phyloP scores from a whole-genome alignment of 768 basidiomycete genomes.

The Suillus subalutaceus region DNA sequence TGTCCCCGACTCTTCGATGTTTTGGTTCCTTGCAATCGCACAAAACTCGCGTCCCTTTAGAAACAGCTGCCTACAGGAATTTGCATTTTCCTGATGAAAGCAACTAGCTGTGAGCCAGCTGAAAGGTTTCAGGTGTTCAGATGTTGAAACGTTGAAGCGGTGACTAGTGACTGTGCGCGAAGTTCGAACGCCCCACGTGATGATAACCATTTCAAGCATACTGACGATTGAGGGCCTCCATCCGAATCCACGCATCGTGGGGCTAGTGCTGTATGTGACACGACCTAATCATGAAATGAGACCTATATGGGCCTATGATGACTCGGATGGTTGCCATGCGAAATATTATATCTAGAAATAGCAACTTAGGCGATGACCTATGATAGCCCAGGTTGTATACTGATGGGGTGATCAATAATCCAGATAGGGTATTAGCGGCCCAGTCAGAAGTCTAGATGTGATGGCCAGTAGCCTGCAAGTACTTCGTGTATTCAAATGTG shows the following conservation, averaged over 20 bases:
- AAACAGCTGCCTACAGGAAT: too few relatives aligned
- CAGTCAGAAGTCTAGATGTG: neutral
- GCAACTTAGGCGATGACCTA: neutral
- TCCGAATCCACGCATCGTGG: neutral
- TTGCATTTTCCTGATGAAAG: too few relatives aligned
- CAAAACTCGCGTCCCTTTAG: too few relatives aligned
- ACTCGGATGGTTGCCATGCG: neutral
- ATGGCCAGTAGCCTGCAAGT: neutral
- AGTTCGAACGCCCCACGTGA: neutral
- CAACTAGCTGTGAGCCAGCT: neutral
- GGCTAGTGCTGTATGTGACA: neutral
- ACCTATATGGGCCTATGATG: neutral
- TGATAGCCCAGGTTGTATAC: neutral
- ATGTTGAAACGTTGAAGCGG: neutral
- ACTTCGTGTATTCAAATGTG: neutral
- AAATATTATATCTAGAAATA: neutral
- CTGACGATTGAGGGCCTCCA: neutral
- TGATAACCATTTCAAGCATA: neutral
- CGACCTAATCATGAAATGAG: neutral
- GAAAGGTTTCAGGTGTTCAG: neutral
- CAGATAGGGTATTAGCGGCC: neutral
- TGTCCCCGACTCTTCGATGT: too few relatives aligned
- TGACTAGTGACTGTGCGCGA: neutral
- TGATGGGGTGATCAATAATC: neutral
- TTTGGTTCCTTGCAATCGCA: too few relatives aligned